A percentile compares a stretch with the other conserved stretches of the same genome.
phyloP scores from a whole-genome alignment of 306 rosid species.

The barrel medic (Medicago truncatula) region DNA sequence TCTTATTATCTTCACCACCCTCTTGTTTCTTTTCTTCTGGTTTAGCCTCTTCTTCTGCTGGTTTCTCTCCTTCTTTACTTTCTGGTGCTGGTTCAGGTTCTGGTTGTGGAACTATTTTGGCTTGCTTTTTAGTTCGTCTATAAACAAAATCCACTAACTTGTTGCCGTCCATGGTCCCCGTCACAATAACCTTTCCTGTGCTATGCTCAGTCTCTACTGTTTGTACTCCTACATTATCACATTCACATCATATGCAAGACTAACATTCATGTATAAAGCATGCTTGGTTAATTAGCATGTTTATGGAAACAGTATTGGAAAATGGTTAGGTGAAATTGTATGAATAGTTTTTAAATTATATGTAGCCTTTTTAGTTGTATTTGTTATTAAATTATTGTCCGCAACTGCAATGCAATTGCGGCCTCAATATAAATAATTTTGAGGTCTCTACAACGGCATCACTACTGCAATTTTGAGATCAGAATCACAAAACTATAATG shows the following conservation, averaged over 20 bases:
- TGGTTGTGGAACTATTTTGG: slow-evolving; percentile 75
- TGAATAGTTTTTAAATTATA: not conserved
- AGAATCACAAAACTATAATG: slow-evolving; percentile 6
- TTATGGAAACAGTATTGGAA: slow-evolving; percentile 31
- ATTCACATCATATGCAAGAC: slow-evolving; percentile 29
- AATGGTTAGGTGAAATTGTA: not conserved
- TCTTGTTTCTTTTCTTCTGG: slow-evolving; percentile 47
- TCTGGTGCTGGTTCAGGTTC: slow-evolving; percentile 53
- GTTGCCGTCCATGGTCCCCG: slow-evolving; percentile 81
- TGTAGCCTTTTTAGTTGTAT: not conserved
- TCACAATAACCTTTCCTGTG: slow-evolving; percentile 77
- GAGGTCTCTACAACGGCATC: too few relatives aligned
- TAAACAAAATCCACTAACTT: slow-evolving; percentile 81
- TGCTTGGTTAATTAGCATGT: slow-evolving; percentile 18
- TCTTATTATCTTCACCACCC: slow-evolving; percentile 42
- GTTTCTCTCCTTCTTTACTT: slow-evolving; percentile 48
- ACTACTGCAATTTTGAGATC: too few relatives aligned
- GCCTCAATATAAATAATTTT: too few relatives aligned
- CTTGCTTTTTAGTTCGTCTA: slow-evolving; percentile 81
- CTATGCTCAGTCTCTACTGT: slow-evolving; percentile 61
- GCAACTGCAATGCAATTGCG: too few relatives aligned
- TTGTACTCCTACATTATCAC: slow-evolving; percentile 68
- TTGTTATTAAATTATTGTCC: not conserved
- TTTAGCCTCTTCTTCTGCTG: slow-evolving; percentile 50
- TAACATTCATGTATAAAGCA: slow-evolving; percentile 30